Conservation (phyloP, 176 grass and related monocot genomes). For the Rhynchospora tenuis region DNA sequence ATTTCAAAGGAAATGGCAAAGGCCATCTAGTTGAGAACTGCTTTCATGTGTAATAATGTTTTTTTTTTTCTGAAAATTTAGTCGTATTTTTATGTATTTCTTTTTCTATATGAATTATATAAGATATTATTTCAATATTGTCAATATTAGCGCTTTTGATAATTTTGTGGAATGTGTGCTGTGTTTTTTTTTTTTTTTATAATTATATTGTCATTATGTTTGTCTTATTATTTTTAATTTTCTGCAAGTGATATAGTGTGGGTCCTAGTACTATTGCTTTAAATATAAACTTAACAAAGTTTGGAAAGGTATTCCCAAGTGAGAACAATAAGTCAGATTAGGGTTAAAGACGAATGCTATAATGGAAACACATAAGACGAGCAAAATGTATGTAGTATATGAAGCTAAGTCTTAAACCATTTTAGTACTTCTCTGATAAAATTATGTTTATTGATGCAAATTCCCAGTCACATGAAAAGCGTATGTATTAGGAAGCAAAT, state of each 20-base stretch:
- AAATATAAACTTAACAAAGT: too few relatives aligned
- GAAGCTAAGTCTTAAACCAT: too few relatives aligned
- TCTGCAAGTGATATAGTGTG: background rate
- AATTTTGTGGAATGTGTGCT: background rate
- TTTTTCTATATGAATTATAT: background rate
- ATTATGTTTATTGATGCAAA: too few relatives aligned
- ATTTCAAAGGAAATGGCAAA: conserved; percentile 12
- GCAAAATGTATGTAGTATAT: too few relatives aligned
- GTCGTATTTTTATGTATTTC: background rate
- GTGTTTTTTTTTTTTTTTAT: background rate
- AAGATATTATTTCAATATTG: background rate
- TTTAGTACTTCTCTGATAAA: too few relatives aligned
- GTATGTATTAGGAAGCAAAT: background rate
- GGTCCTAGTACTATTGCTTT: background rate
- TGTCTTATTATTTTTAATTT: background rate
- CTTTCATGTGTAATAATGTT: background rate
- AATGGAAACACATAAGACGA: too few relatives aligned
- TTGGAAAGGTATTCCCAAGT: too few relatives aligned
- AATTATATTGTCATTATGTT: background rate
- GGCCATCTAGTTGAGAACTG: background rate
- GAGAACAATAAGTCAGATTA: too few relatives aligned
- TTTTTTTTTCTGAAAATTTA: background rate
- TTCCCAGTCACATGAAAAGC: too few relatives aligned
- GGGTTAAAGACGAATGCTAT: too few relatives aligned
- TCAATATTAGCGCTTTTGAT: conserved; percentile 8